These are phyloP conservation scores for Sphaerostilbella broomeana DNA, from an alignment of 2,329 filamentous ascomycete species.

Conservation along the genomic window DNA sequence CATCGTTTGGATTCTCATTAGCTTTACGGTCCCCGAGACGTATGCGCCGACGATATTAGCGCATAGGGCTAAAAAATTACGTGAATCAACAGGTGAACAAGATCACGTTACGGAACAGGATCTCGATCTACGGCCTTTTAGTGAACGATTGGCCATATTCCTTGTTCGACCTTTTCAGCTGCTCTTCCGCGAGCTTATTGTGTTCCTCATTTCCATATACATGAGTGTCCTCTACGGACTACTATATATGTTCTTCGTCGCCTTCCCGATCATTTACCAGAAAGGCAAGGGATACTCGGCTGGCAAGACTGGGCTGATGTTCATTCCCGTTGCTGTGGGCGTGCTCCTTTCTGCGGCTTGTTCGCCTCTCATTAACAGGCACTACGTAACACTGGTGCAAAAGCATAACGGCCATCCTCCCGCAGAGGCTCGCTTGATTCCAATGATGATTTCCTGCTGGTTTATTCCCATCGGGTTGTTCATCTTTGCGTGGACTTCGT, in stretches of 20 bases:
- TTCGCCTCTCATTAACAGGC: slow-evolving; percentile 69
- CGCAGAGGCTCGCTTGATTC: slow-evolving; percentile 70
- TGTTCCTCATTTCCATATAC: slow-evolving; percentile 76
- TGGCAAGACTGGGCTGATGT: slow-evolving; percentile 74
- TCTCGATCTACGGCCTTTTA: slow-evolving; percentile 63
- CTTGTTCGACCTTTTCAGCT: slow-evolving; percentile 79
- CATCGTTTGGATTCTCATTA: slow-evolving; percentile 66
- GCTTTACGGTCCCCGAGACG: slow-evolving; percentile 85
- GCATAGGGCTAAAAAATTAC: slow-evolving; percentile 62
- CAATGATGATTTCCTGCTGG: slow-evolving; percentile 76
- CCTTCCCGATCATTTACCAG: slow-evolving; percentile 65
- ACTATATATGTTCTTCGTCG: slow-evolving; percentile 72
- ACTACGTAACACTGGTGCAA: slow-evolving; percentile 61
- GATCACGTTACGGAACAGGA: slow-evolving; percentile 75
- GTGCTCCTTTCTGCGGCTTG: slow-evolving; percentile 61
- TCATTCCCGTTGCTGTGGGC: slow-evolving; percentile 74
- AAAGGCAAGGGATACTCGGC: slow-evolving; percentile 72
- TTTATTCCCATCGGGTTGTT: slow-evolving; percentile 55
- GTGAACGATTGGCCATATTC: slow-evolving; percentile 65
- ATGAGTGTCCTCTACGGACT: slow-evolving; percentile 76
- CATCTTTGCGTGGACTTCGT: slow-evolving; percentile 58
- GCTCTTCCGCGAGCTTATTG: slow-evolving; percentile 76
- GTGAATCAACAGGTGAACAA: slow-evolving; percentile 59
- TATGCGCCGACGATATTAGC: slow-evolving; percentile 75
- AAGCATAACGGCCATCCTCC: slow-evolving; percentile 67